Base-by-base conservation (phyloP, 495 filamentous ascomycete genomes). In the Talaromyces adpressus region DNA sequence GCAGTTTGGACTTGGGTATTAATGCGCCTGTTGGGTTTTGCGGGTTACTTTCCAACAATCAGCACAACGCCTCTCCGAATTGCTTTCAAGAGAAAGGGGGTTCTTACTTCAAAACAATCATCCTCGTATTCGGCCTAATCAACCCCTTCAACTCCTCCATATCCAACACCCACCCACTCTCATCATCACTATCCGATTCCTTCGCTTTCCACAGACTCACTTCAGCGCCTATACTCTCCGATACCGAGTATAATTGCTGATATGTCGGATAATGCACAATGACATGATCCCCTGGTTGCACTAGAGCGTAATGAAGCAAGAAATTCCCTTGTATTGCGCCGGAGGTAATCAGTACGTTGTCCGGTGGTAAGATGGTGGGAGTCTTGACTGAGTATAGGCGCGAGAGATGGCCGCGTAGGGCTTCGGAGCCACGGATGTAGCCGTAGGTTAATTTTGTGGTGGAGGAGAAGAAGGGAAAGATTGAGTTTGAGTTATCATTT, bases 251-350 rank as follows among this genome's bases (percentile, higher is more conserved):
- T 0, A 96, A 82, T 68, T 96, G 92, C 68, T 94, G 90, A 71
- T 97, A 97, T 23, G 91, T 94, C 3, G 92, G 92, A 67, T 91
- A 89, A 61, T 96, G 89, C 69, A 90, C 95, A 60, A 96, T 85
- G 30, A 95, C 90, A 79, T 97, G 92, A 64, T 96, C 91, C 2
- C 90, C 92, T 0, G 89, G 88, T 0, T 86, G 87, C 2, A 94
- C 71, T 23, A 95, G 77, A 0, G 86, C 81, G 73, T 94, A 95
- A 22, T 95, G 79, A 4, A 87, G 68, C 3, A 93, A 74, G 67
- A 91, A 90, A 67, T 97, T 97, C 20, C 92, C 92, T 22, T 86
- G 81, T 51, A 96, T 96, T 23, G 91, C 92, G 1, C 92, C 92
- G 25, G 86, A 81, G 0, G 90, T 92, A 64, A 94, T 87, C 63